Evolutionary conservation across 2,329 filamentous ascomycete species (phyloP), one percentile per base, ranked within the genome.

Genomic region (Diaporthe batatas): DNA sequence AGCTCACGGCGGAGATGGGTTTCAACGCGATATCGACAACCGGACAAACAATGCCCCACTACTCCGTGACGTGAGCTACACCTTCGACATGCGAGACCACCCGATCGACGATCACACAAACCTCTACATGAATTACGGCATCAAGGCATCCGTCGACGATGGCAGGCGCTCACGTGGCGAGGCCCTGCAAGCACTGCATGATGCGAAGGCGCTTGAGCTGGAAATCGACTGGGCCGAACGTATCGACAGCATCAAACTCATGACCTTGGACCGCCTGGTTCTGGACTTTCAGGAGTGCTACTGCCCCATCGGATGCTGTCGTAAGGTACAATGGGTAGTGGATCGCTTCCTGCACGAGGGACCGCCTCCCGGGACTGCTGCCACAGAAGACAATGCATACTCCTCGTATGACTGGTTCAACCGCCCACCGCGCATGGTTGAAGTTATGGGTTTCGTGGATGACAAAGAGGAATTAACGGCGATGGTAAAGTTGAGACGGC

Each of bases 81-180:
- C 69, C 12, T 73, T 73, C 29, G 69, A 73, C 47, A 72, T 73
- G 69, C 72, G 72, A 23, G 72, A 73, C 14, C 2, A 21, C 21
- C 29, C n/a, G 16, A n/a, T 18, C 8, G 18, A n/a, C 6, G 72
- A 72, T 62, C n/a, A 44, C 12, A 16, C 12, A 0, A 68, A 64
- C 39, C 49, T 73, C 7, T 53, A 51, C 55, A 16, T 12, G n/a
- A 25, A 34, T 16, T 8, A 2, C 21, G 0, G 0, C 12, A 21
- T 64, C 53, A 72, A 55, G 47, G 21, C 7, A 1, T 12, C 6
- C 12, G 25, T 72, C 4, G 62, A 64, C n/a, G 6, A 23, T 18
- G 18, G 10, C 2, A 1, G 10, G 21, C 7, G 51, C 0, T 12
- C 69, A 14, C 36, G 11, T 8, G 4, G 4, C 10, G 62, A 64